Evolutionary conservation across 2,329 filamentous ascomycete genomes (phyloP).

Genomic region (Lanzia echinophila): DNA sequence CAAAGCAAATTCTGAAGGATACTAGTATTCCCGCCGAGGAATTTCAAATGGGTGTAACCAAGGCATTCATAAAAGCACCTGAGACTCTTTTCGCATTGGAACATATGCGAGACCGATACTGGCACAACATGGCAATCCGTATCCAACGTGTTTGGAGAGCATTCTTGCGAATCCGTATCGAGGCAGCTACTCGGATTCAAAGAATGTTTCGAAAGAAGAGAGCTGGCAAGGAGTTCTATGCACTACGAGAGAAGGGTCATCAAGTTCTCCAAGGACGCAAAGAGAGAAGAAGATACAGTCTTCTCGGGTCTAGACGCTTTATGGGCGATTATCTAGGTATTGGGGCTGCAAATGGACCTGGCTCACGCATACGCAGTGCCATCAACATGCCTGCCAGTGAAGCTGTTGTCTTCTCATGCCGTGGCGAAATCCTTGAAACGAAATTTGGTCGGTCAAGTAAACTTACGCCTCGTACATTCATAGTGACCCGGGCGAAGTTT

Average conservation of each 20-base stretch:
- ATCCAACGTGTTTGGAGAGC: slow-evolving; percentile 98
- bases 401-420: slow-evolving; percentile 78
- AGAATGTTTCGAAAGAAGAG: slow-evolving; percentile 92
- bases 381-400: slow-evolving; percentile 68
- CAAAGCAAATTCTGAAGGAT: slow-evolving; percentile 89
- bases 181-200: slow-evolving; percentile 91
- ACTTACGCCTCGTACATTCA: slow-evolving; percentile 73
- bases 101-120: slow-evolving; percentile 95
- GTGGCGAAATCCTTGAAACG: slow-evolving; percentile 81
- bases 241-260: slow-evolving; percentile 84
- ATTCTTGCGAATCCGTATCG: slow-evolving; percentile 84
- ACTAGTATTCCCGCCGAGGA: slow-evolving; percentile 93
- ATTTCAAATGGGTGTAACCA: slow-evolving; percentile 94
- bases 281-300: slow-evolving; percentile 83
- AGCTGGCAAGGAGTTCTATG: slow-evolving; percentile 80
- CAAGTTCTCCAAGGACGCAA: slow-evolving; percentile 75
- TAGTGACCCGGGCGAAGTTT: slow-evolving; percentile 79
- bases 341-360: slow-evolving; percentile 71
- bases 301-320: slow-evolving; percentile 87
- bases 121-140: slow-evolving; percentile 98
- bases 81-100: slow-evolving; percentile 95
- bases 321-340: slow-evolving; percentile 91
- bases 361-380: slow-evolving; percentile 70
- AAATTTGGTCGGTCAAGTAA: slow-evolving; percentile 98
- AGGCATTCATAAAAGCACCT: slow-evolving; percentile 96